Evolutionary conservation across 805 yeast species (phyloP).

Genomic region (Candida tibetensis): DNA sequence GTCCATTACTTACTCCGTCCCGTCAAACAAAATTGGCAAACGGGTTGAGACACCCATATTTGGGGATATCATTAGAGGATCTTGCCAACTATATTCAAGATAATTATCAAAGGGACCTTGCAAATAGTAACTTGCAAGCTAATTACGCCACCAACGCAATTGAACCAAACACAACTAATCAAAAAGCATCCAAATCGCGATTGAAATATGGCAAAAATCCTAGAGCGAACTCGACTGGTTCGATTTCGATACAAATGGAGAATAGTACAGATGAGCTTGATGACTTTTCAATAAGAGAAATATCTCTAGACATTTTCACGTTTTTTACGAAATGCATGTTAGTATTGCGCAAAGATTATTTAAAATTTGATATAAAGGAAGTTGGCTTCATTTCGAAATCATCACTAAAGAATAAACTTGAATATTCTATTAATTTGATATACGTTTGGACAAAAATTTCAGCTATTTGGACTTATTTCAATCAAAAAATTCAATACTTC

Average conservation of each 20-base stretch:
- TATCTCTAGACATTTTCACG: constrained; percentile 25
- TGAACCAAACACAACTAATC: neutral
- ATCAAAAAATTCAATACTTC: constrained; percentile 22
- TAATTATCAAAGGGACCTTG: constrained; percentile 10
- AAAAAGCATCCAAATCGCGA: constrained; percentile 5
- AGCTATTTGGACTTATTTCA: constrained; percentile 28
- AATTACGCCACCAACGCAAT: neutral
- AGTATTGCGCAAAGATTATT: constrained; percentile 20
- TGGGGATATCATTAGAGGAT: constrained; percentile 30
- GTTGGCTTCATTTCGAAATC: neutral
- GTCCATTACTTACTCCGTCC: constrained; percentile 26
- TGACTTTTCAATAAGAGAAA: constrained; percentile 27
- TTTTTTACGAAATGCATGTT: constrained; percentile 24
- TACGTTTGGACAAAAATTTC: constrained; percentile 22
- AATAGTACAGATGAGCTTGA: constrained; percentile 14
- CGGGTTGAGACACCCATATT: constrained; percentile 21
- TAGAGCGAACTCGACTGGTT: constrained; percentile 12
- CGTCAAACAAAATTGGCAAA: constrained; percentile 20
- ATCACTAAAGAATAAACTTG: neutral
- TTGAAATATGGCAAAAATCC: constrained; percentile 7
- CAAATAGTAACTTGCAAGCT: neutral
- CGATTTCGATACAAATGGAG: constrained; percentile 8
- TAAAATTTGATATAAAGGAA: constrained; percentile 2
- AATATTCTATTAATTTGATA: constrained; percentile 1
- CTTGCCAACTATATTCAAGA: constrained; percentile 21